These are phyloP conservation scores for Globisporangium recalcitrans DNA, from an alignment of 352 stramenopile genomes.

Conservation along the genomic window DNA sequence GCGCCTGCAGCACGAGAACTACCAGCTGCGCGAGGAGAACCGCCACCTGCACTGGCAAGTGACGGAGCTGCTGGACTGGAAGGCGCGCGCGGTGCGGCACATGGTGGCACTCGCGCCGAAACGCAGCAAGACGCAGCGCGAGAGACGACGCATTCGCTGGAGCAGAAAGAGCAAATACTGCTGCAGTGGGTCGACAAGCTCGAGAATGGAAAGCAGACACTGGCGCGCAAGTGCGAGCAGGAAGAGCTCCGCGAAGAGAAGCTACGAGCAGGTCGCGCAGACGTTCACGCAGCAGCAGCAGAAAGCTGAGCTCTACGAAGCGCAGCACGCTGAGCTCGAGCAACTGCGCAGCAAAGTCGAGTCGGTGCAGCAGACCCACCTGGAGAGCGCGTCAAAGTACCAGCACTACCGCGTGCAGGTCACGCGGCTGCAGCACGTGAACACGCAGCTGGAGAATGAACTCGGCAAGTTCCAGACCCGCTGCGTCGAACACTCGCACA, in stretches of 20 bases:
- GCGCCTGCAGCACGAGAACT: slow-evolving; percentile 62
- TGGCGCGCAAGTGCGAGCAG: slow-evolving; percentile 19
- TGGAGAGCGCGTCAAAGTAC: slow-evolving; percentile 8
- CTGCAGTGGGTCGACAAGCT: slow-evolving; percentile 24
- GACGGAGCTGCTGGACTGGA: slow-evolving; percentile 52
- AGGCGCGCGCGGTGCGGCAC: slow-evolving; percentile 58
- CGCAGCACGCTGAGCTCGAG: slow-evolving; percentile 38
- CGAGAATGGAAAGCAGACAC: slow-evolving; percentile 22
- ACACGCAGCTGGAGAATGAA: slow-evolving; percentile 20
- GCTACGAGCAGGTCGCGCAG: slow-evolving; percentile 37
- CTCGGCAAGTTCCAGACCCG: slow-evolving; percentile 14
- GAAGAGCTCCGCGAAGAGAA: slow-evolving; percentile 13
- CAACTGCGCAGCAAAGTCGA: slow-evolving; percentile 20
- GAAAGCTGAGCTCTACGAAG: slow-evolving; percentile 39
- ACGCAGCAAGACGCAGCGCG: slow-evolving; percentile 33
- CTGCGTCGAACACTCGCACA: slow-evolving; percentile 21
- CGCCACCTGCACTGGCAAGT: slow-evolving; percentile 39
- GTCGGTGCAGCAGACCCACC: slow-evolving; percentile 19
- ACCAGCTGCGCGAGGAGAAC: slow-evolving; percentile 55
- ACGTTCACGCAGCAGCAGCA: slow-evolving; percentile 41
- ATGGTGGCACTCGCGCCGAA: slow-evolving; percentile 54
- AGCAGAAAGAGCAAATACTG: slow-evolving; percentile 28
- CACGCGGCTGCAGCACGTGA: slow-evolving; percentile 11
- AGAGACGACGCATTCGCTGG: slow-evolving; percentile 36
- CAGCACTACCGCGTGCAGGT: slow-evolving; percentile 14